Conservation (phyloP, 2,329 filamentous ascomycete genomes). For the Phyllachora maydis region DNA sequence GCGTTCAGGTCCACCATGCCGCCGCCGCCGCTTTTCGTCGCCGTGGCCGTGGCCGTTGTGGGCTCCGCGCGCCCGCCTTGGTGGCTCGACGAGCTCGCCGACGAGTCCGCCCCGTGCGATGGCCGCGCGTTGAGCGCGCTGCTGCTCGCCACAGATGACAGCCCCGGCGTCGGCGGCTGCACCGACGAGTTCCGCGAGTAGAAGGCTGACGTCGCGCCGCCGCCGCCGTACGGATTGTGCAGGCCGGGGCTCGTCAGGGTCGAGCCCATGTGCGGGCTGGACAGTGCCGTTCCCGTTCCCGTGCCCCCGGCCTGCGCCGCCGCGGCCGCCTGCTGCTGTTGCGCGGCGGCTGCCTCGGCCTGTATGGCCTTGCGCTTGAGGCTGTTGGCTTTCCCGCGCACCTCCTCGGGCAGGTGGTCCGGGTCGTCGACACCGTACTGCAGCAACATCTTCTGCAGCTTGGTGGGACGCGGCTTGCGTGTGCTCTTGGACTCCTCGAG, state of each 20-base stretch:
- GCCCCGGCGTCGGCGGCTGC: slow-evolving; percentile 15
- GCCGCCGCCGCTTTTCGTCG: background rate
- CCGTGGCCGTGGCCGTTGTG: background rate
- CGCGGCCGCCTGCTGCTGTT: no score
- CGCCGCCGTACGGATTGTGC: slow-evolving; percentile 11
- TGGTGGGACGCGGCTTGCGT: slow-evolving; percentile 86
- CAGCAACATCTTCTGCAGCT: slow-evolving; percentile 84
- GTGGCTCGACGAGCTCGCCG: slow-evolving; percentile 7
- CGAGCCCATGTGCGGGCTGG: no score
- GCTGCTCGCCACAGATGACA: slow-evolving; percentile 10
- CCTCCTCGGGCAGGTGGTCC: slow-evolving; percentile 69
- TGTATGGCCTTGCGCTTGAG: slow-evolving; percentile 51
- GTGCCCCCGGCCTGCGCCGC: slow-evolving; percentile 4
- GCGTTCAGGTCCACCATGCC: slow-evolving; percentile 18
- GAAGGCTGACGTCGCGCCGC: slow-evolving; percentile 11
- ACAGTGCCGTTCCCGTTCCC: background rate
- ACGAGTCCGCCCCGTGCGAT: slow-evolving; percentile 13
- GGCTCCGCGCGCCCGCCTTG: slow-evolving; percentile 11
- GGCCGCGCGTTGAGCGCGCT: slow-evolving; percentile 13
- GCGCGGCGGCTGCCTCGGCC: slow-evolving; percentile 28
- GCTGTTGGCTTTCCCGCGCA: slow-evolving; percentile 58
- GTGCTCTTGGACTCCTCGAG: slow-evolving; percentile 79
- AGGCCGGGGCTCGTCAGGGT: slow-evolving; percentile 14
- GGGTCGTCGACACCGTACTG: slow-evolving; percentile 78
- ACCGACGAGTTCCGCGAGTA: slow-evolving; percentile 13